A percentile compares a stretch with the other conserved stretches of the same genome.
phyloP scores from a whole-genome alignment of 2,329 filamentous ascomycete species.

The Fusarium verrucosum region DNA sequence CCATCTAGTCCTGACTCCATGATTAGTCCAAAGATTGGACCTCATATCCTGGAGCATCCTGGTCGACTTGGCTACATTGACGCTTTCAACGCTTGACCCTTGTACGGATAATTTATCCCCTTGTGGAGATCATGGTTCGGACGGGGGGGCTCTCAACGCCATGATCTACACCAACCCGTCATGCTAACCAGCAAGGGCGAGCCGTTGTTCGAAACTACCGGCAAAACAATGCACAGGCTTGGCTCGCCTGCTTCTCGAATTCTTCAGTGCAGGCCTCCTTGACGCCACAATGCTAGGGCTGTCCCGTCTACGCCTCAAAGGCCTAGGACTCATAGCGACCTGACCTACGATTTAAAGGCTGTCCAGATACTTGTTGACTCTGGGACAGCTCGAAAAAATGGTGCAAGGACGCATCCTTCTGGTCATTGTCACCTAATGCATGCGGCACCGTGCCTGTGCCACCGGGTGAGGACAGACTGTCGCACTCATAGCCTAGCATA shows the following conservation, averaged over 20 bases:
- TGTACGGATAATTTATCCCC: slow-evolving; percentile 44
- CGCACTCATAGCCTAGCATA: slow-evolving; percentile 24
- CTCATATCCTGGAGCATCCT: slow-evolving; percentile 27
- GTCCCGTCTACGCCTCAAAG: slow-evolving; percentile 21
- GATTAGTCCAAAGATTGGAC: slow-evolving; percentile 25
- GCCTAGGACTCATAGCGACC: slow-evolving; percentile 17
- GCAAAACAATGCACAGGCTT: slow-evolving; percentile 34
- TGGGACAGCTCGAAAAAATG: slow-evolving; percentile 21
- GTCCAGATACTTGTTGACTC: slow-evolving; percentile 2
- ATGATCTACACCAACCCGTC: slow-evolving; percentile 45
- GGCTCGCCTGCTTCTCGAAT: slow-evolving; percentile 33
- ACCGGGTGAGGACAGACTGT: slow-evolving; percentile 30
- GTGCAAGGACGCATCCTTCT: slow-evolving; percentile 21
- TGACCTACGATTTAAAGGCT: slow-evolving; percentile 21
- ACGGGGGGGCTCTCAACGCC: slow-evolving; percentile 45
- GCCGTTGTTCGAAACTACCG: slow-evolving; percentile 42
- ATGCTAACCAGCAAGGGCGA: slow-evolving; percentile 42
- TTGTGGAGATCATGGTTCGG: slow-evolving; percentile 48
- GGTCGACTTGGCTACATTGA: slow-evolving; percentile 22
- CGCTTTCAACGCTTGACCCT: slow-evolving; percentile 31
- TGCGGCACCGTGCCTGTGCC: slow-evolving; percentile 39
- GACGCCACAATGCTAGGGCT: slow-evolving; percentile 31
- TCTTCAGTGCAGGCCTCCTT: slow-evolving; percentile 31
- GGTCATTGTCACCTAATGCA: slow-evolving; percentile 33
- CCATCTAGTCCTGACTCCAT: slow-evolving; percentile 20